phyloP scores from a whole-genome alignment of 1,284 basidiomycete genomes.

The Mycena citricolor region DNA sequence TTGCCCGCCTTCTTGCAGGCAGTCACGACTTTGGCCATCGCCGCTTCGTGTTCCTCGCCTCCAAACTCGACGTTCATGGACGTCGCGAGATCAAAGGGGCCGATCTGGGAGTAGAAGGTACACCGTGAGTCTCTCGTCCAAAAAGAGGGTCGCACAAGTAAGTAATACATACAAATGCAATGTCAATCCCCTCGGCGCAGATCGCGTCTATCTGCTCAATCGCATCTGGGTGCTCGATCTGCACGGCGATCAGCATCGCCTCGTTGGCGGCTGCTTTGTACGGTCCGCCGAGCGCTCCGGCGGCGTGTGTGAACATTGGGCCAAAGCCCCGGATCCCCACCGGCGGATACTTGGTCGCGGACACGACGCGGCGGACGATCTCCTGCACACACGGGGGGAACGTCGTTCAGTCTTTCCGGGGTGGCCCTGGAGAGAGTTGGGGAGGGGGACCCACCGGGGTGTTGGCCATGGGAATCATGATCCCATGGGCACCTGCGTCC shows the following conservation, averaged over 20 bases:
- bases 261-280: constrained; percentile 29
- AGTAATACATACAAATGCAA: constrained; percentile 30
- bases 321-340: constrained; percentile 32
- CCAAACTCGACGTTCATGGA: constrained; percentile 33
- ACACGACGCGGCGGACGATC: constrained; percentile 30
- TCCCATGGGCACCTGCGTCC: constrained; percentile 33
- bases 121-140: neutral
- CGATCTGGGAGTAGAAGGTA: constrained; percentile 23
- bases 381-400: constrained; percentile 17
- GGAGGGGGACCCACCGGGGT: constrained; percentile 21
- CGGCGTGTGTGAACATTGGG: constrained; percentile 34
- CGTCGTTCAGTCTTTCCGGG: neutral
- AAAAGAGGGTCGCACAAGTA: neutral
- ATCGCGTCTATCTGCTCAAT: constrained; percentile 29
- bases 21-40: constrained; percentile 28
- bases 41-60: constrained; percentile 30
- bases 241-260: constrained; percentile 29
- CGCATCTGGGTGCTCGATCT: constrained; percentile 33
- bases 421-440: too few relatives aligned
- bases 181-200: constrained; percentile 29
- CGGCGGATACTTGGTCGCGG: constrained; percentile 31
- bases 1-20: constrained; percentile 28
- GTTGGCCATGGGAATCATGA: constrained; percentile 34
- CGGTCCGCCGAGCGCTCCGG: constrained; percentile 28
- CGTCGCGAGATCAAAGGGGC: constrained; percentile 32